Evolutionary conservation across 78 protist species (phyloP).

Genomic region (Polysphondylium violaceum): DNA sequence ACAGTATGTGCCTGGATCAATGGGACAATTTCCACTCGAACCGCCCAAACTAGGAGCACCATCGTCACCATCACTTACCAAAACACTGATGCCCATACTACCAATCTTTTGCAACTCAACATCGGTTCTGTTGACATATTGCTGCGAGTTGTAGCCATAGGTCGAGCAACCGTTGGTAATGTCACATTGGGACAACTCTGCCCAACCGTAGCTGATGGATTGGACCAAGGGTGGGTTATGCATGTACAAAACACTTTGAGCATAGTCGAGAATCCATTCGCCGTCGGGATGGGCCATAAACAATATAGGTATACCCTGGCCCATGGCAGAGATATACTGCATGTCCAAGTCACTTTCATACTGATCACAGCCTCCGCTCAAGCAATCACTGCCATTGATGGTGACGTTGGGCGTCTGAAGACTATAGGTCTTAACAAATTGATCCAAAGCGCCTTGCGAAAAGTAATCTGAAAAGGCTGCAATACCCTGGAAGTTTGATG

Average conservation of each 20-base stretch:
- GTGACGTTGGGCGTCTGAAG: neutral
- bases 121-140: slow-evolving; percentile 58
- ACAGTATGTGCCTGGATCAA: slow-evolving; percentile 46
- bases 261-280: slow-evolving; percentile 72
- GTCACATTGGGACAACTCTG: slow-evolving; percentile 72
- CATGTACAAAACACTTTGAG: neutral
- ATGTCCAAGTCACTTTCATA: slow-evolving; percentile 67
- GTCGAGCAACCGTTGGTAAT: slow-evolving; percentile 35
- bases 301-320: slow-evolving; percentile 18
- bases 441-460: slow-evolving; percentile 55
- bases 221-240: slow-evolving; percentile 36
- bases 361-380: slow-evolving; percentile 57
- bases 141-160: slow-evolving; percentile 19
- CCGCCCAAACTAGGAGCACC: slow-evolving; percentile 78
- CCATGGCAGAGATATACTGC: slow-evolving; percentile 71
- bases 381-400: slow-evolving; percentile 46
- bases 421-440: slow-evolving; percentile 15
- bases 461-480: slow-evolving; percentile 71
- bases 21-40: slow-evolving; percentile 75
- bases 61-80: slow-evolving; percentile 85
- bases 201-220: slow-evolving; percentile 75
- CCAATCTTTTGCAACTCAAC: slow-evolving; percentile 81
- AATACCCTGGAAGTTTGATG: slow-evolving; percentile 5
- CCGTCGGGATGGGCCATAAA: slow-evolving; percentile 45
- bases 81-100: slow-evolving; percentile 72